Evolutionary conservation across 1,139 yeast genomes (phyloP), one percentile per base, ranked within the genome.

Genomic region (Entelexis paramagnoliae): DNA sequence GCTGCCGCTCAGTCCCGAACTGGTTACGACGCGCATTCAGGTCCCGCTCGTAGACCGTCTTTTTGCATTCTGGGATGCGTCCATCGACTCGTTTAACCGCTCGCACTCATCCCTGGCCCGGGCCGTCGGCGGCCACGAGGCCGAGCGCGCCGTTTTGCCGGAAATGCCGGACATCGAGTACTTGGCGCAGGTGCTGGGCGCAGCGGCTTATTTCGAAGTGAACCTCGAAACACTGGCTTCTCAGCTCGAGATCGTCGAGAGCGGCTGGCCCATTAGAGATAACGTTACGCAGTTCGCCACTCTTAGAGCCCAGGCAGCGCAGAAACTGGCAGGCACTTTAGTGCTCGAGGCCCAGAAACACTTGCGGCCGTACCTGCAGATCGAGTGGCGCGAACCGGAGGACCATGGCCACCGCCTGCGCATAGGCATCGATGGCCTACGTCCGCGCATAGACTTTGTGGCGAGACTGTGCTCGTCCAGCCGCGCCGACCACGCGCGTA

Each of bases 331-430:
- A 3, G 69, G 64, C 1, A 74, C 78, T 54, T 72, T 83, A 54
- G 69, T 70, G 24, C 73, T 74, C 50, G 81, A 79, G 49, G 66
- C 81, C 29, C 75, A 76, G 48, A 62, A 68, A 2, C 63, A 72
- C 2, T 67, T 82, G 67, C 79, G 76, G 60, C 70, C 66, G 5
- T 82, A 81, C 58, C 79, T 77, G 53, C 72, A 49, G 26, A 13
- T 48, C 8, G 57, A 56, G 35, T 56, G 58, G 58, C 28, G 46
- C 10, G 48, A 29, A n/a, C 28, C 34, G 39, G 46, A 44, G 20
- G 46, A 20, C 17, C 32, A 39, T 48, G 24, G 36, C 26, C 35
- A 34, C 29, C 41, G 62, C 1, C 71, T 72, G 16, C 66, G 80
- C 34, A 60, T 66, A 1, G 57, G 59, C 9, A 69, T 77, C 14